Percentiles rank a stretch among this genome's conserved stretches.
Evolutionary conservation across 169 alveolate genomes (phyloP).

Genomic region (Pseudocohnilembus persalinus): DNA sequence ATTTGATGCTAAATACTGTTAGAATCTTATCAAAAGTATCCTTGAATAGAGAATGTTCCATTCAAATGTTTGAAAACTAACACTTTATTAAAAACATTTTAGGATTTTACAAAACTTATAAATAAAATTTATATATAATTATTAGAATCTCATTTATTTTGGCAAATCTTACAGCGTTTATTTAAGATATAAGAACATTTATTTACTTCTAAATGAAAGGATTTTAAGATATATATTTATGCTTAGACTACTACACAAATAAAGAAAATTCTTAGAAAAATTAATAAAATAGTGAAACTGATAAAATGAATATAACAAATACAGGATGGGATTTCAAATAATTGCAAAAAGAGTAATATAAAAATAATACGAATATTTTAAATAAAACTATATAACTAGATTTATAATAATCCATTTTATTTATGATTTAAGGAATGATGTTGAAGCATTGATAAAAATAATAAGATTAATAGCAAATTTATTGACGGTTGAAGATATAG

Average conservation of each 20-base stretch:
- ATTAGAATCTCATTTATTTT: slow-evolving; percentile 44
- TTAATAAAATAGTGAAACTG: slow-evolving; percentile 15
- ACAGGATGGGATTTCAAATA: slow-evolving; percentile 50
- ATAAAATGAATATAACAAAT: slow-evolving; percentile 22
- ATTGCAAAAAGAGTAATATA: slow-evolving; percentile 34
- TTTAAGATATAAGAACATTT: slow-evolving; percentile 36
- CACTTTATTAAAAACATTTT: slow-evolving; percentile 30
- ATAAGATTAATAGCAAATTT: slow-evolving; percentile 42
- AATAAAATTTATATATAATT: slow-evolving; percentile 33
- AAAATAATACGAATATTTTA: not conserved
- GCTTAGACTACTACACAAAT: slow-evolving; percentile 37
- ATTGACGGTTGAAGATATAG: slow-evolving; percentile 42
- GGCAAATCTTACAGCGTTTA: slow-evolving; percentile 44
- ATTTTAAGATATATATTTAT: slow-evolving; percentile 33
- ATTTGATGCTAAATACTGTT: slow-evolving; percentile 39
- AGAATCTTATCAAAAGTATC: slow-evolving; percentile 48
- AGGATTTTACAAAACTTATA: slow-evolving; percentile 29
- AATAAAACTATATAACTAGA: not conserved
- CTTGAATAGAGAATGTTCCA: slow-evolving; percentile 39
- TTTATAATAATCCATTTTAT: not conserved
- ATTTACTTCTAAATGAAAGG: slow-evolving; percentile 27
- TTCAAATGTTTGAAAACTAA: slow-evolving; percentile 25
- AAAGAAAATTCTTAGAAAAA: slow-evolving; percentile 24
- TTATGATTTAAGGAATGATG: slow-evolving; percentile 25
- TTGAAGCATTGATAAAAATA: slow-evolving; percentile 40